Evolutionary conservation across 164 flowering plant species (phyloP).

Genomic region (Amborella trichopoda): DNA sequence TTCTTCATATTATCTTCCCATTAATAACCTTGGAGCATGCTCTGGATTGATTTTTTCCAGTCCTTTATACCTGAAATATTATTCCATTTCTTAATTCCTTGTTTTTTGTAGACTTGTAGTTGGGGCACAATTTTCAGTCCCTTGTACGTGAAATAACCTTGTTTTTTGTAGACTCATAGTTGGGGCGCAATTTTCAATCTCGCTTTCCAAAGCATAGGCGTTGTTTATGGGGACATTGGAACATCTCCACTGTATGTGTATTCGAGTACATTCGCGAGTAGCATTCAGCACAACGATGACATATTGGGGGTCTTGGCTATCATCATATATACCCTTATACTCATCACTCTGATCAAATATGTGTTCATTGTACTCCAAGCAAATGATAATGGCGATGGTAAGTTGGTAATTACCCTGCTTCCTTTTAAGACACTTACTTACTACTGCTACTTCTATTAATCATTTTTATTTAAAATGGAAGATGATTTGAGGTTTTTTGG

Average conservation of each 20-base stretch:
- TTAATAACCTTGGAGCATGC: no score
- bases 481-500: background rate
- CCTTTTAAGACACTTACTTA: no score
- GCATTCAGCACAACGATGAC: slow-evolving; percentile 49
- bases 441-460: no score
- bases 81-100: no score
- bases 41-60: no score
- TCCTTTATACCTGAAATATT: no score
- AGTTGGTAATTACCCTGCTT: no score
- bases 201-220: slow-evolving; percentile 73
- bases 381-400: slow-evolving; percentile 79
- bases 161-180: slow-evolving; percentile 5
- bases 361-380: slow-evolving; percentile 67
- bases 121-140: no score
- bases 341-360: slow-evolving; percentile 61
- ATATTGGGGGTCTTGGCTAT: slow-evolving; percentile 56
- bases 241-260: slow-evolving; percentile 76
- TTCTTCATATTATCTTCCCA: no score
- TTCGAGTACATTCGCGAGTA: slow-evolving; percentile 41
- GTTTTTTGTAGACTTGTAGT: no score
- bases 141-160: no score
- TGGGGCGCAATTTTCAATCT: slow-evolving; percentile 43
- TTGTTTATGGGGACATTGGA: slow-evolving; percentile 76
- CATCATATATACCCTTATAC: slow-evolving; percentile 54
- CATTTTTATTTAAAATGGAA: background rate